phyloP scores from a whole-genome alignment of 2,329 filamentous ascomycete genomes.

The Mycosphaerella sp. region DNA sequence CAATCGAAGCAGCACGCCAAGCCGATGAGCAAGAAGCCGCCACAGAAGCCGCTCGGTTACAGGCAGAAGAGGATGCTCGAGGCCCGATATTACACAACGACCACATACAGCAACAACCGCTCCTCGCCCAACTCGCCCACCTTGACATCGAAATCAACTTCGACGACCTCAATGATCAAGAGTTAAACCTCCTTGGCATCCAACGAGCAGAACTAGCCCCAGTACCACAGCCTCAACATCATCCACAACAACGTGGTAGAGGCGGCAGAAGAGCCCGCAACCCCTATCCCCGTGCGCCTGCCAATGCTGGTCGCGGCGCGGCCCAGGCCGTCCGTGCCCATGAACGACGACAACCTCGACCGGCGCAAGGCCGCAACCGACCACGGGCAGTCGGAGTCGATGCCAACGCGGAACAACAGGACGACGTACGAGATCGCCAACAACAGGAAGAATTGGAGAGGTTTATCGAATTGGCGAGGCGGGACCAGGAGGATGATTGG shows the following conservation, averaged over 20 bases:
- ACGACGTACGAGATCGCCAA: conserved; percentile 21
- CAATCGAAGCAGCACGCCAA: conserved; percentile 31
- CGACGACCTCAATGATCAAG: conserved; percentile 1
- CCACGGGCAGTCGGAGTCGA: conserved; percentile 5
- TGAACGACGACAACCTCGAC: conserved; percentile 4
- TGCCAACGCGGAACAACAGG: conserved; percentile 8
- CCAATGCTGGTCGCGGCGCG: conserved; percentile 2
- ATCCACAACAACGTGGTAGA: conserved; percentile 1
- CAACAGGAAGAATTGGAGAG: conserved; percentile 40
- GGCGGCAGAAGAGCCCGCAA: conserved; percentile 21
- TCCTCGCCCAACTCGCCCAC: conserved; percentile 21
- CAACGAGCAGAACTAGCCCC: neutral
- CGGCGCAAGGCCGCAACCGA: conserved; percentile 15
- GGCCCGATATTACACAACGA: conserved; percentile 7
- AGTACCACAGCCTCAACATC: conserved; percentile 3
- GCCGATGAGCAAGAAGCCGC: conserved; percentile 32
- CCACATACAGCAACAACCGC: conserved; percentile 11
- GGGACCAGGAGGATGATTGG: conserved; percentile 54
- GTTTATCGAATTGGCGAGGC: conserved; percentile 47
- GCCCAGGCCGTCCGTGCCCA: conserved; percentile 23
- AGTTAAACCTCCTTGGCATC: conserved; percentile 1
- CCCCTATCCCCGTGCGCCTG: conserved; percentile 23
- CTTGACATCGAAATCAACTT: conserved; percentile 14
- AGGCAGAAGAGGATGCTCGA: conserved; percentile 18
- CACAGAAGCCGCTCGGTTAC: conserved; percentile 29